A percentile compares a stretch with the other conserved stretches of the same genome.
Conservation (phyloP, 257 asterid species). For the Eustoma russellianum region DNA sequence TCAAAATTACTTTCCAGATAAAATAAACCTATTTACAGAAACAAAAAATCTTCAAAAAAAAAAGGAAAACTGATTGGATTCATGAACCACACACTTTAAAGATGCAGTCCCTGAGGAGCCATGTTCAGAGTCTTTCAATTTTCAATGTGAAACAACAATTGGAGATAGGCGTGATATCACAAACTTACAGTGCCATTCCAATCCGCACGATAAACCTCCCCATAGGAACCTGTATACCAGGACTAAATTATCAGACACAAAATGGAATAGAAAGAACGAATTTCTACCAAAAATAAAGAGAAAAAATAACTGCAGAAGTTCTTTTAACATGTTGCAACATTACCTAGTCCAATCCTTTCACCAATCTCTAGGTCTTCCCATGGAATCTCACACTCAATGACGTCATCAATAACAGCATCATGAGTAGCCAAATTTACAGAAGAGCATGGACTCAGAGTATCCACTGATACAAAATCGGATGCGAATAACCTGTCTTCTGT, state of each 20-base stretch:
- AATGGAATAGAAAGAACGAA: not conserved
- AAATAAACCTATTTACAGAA: too few species aligned
- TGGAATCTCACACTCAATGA: slow-evolving; percentile 89
- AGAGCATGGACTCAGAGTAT: slow-evolving; percentile 33
- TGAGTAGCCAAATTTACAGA: slow-evolving; percentile 23
- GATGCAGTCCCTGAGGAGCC: not conserved
- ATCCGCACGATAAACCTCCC: slow-evolving; percentile 98
- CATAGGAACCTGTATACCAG: slow-evolving; percentile 73
- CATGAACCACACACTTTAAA: not conserved
- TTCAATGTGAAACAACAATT: not conserved
- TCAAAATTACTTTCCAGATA: too few species aligned
- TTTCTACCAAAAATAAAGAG: not conserved
- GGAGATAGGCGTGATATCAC: slow-evolving; percentile 7
- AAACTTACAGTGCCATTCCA: slow-evolving; percentile 97
- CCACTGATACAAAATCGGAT: slow-evolving; percentile 28
- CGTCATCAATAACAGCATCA: slow-evolving; percentile 82
- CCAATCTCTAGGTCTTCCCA: slow-evolving; percentile 98
- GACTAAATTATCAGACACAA: not conserved
- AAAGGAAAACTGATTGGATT: too few species aligned
- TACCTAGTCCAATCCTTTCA: slow-evolving; percentile 99
- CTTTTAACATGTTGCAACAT: slow-evolving; percentile 10
- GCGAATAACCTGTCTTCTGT: slow-evolving; percentile 21
- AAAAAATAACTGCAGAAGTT: too few species aligned
- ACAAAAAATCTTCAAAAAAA: too few species aligned
- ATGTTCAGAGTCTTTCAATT: not conserved